These are phyloP conservation scores for Arachis hypogaea DNA, from an alignment of 306 rosid species.

Conservation along the genomic window DNA sequence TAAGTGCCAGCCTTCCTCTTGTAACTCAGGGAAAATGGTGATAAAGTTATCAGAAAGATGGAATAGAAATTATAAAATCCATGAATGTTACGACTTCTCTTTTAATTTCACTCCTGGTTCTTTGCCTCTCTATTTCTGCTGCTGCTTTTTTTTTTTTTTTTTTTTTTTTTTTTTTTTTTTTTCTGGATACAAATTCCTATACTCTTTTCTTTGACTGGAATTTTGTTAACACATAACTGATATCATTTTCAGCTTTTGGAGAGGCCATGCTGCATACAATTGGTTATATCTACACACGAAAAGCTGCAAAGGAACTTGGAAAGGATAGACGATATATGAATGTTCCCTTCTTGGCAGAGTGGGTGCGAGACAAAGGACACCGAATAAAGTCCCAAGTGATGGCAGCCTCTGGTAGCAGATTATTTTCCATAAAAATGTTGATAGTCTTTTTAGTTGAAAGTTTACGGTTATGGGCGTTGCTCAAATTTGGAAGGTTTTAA, in stretches of 20 bases:
- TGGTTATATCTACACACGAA: slow-evolving; percentile 91
- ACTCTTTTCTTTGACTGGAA: slow-evolving; percentile 19
- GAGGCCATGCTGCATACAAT: slow-evolving; percentile 98
- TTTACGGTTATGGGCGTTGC: neutral
- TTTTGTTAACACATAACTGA: slow-evolving; percentile 29
- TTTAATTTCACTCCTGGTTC: neutral
- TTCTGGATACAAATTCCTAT: neutral
- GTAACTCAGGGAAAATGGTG: neutral
- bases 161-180: neutral
- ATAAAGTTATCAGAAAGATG: neutral
- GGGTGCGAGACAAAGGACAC: slow-evolving; percentile 97
- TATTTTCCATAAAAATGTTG: slow-evolving; percentile 4
- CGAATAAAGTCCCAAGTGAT: slow-evolving; percentile 89
- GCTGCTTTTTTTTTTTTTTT: neutral
- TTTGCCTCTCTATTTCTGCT: neutral
- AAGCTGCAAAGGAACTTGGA: slow-evolving; percentile 84
- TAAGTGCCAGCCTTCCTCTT: neutral
- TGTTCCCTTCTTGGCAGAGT: slow-evolving; percentile 93
- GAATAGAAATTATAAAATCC: neutral
- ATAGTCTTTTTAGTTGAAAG: slow-evolving; percentile 32
- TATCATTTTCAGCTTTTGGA: slow-evolving; percentile 74
- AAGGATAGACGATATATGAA: slow-evolving; percentile 78
- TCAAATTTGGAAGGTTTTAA: slow-evolving; percentile 35
- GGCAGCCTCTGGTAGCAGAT: slow-evolving; percentile 91
- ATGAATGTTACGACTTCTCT: neutral